Evolutionary conservation across 1,139 yeast genomes (phyloP).

Genomic region (Yamadazyma mexicana): DNA sequence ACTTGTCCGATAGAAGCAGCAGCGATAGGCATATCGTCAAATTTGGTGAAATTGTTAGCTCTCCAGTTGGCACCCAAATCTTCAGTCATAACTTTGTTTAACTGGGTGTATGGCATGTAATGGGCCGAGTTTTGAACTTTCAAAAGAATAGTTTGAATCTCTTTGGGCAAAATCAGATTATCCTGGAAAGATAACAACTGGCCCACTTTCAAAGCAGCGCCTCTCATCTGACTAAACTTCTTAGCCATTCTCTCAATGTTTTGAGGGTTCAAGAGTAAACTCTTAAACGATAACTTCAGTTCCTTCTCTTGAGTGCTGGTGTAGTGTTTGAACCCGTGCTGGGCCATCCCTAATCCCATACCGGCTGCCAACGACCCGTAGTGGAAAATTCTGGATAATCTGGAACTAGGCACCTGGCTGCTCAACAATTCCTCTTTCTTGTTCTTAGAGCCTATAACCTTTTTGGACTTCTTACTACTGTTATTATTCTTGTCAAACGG

Average conservation of each 20-base stretch:
- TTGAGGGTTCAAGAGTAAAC: conserved; percentile 71
- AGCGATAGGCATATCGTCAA: conserved; percentile 90
- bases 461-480: conserved; percentile 1
- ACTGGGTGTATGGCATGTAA: conserved; percentile 92
- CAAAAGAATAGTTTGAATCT: conserved; percentile 75
- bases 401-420: conserved; percentile 80
- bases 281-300: conserved; percentile 47
- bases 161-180: conserved; percentile 77
- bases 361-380: conserved; percentile 94
- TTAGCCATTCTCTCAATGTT: conserved; percentile 87
- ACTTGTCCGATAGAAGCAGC: conserved; percentile 99
- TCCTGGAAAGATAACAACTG: conserved; percentile 96
- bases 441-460: conserved; percentile 11
- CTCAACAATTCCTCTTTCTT: conserved; percentile 18
- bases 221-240: conserved; percentile 91
- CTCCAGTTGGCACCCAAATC: conserved; percentile 87
- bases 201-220: conserved; percentile 95
- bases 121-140: conserved; percentile 93
- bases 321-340: conserved; percentile 72
- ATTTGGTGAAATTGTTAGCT: conserved; percentile 58
- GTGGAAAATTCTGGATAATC: conserved; percentile 85
- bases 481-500: conserved; percentile 8
- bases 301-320: conserved; percentile 48
- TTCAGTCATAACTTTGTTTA: conserved; percentile 68
- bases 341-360: conserved; percentile 81